Evolutionary conservation across 441 rosid genomes (phyloP), one percentile per base, ranked within the genome.

Genomic region (Eruca vesicaria): DNA sequence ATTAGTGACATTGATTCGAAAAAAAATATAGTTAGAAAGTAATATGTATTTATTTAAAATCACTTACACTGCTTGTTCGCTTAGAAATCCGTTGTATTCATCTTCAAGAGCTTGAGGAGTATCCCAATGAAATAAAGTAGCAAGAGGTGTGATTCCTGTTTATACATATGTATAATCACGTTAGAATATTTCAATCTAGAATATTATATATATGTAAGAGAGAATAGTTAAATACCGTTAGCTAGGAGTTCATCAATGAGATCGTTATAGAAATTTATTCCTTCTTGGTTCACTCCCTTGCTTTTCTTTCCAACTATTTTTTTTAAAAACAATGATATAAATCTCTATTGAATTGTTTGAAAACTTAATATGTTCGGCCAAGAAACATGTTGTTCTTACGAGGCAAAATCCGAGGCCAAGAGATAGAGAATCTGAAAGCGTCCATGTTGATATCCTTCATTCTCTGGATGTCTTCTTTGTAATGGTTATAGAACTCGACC

Each of bases 101-200:
- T 86, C 89, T 81, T 84, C 84, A 55, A 87, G 86, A 3, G 85
- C 82, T 82, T 89, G 93, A 28, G 93, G 93, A 69, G 83, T 80
- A 74, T 88, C 90, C 90, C 90, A 88, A 23, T 86, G 89, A 65
- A 74, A 41, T 20, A 5, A 3, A 18, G 52, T 41, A 4, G 48
- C 48, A 3, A 41, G 48, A 41, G 48, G 48, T 41, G 48, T 41
- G 15, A 41, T 41, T 4, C 48, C 48, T 41, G 48, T 41, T 41
- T 14, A 41, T 41, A 41, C 7, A 41, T 41, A 41, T 41, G 48
- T 41, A 41, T 41, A 41, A 41, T 41, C 15, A 63, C 58, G 53
- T 70, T 71, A 77, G 62, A 65, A 45, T 21, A 43, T 9, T 23
- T 64, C 20, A 64, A 70, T 11, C 12, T 5, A 41, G 0, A 5